These are phyloP conservation scores for Fraxinus sp. DNA, from an alignment of 305 asterid genomes.

Conservation along the genomic window DNA sequence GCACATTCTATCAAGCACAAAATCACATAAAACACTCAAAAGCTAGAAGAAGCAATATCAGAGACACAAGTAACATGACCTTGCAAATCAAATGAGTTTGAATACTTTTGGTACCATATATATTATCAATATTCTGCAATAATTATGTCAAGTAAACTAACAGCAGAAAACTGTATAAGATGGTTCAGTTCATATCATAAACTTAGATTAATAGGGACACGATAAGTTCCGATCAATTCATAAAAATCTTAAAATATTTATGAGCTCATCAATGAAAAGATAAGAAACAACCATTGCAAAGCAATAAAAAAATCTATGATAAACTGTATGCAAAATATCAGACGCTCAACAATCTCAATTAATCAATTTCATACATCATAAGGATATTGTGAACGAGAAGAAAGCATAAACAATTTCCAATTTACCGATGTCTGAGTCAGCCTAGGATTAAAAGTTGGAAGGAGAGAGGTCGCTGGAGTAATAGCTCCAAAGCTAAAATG, in stretches of 20 bases:
- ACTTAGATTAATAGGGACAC: background rate
- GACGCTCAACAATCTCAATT: background rate
- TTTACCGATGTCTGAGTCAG: conserved; percentile 66
- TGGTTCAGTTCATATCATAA: background rate
- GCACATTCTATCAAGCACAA: conserved; percentile 4
- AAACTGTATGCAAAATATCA: conserved; percentile 4
- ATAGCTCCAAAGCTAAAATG: conserved; percentile 62
- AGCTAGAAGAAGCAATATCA: conserved; percentile 5
- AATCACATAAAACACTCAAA: conserved; percentile 1
- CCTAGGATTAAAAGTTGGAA: conserved; percentile 69
- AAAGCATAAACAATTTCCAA: conserved; percentile 17
- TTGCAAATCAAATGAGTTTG: conserved; percentile 11
- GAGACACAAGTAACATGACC: conserved; percentile 8
- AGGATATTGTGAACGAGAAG: conserved; percentile 11
- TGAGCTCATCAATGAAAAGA: background rate
- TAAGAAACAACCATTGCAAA: background rate
- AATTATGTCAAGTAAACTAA: background rate
- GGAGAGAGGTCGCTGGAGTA: conserved; percentile 65
- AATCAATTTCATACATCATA: conserved; percentile 17
- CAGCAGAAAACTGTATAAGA: background rate
- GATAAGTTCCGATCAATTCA: background rate
- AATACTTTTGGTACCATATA: background rate
- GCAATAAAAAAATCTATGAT: background rate
- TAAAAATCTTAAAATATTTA: background rate
- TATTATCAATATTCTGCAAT: background rate